These are phyloP conservation scores for Amphicarpaea edgeworthii DNA, from an alignment of 306 rosid species.

Conservation along the genomic window DNA sequence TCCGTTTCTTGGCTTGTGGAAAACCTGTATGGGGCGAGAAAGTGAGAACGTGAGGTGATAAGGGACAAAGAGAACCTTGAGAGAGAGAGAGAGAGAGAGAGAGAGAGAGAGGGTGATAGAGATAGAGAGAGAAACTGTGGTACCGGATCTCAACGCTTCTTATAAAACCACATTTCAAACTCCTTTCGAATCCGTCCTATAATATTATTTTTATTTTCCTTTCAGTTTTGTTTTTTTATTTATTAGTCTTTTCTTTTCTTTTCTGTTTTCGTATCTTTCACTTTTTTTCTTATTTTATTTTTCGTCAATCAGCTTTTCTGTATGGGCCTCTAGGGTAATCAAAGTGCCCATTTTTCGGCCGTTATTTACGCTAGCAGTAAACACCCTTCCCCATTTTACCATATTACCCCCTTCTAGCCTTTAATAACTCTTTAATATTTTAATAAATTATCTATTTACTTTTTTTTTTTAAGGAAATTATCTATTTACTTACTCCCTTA, in stretches of 20 bases:
- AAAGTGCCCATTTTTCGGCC: constrained; percentile 50
- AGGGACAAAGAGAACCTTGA: constrained; percentile 70
- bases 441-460: too few relatives aligned
- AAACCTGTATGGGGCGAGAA: constrained; percentile 68
- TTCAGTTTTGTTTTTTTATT: too few relatives aligned
- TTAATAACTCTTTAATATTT: too few relatives aligned
- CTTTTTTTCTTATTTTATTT: constrained; percentile 15
- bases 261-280: constrained; percentile 15
- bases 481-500: too few relatives aligned
- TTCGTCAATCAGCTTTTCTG: constrained; percentile 46
- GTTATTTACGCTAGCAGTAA: constrained; percentile 49
- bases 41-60: constrained; percentile 79
- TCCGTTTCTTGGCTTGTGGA: constrained; percentile 57
- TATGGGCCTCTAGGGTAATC: constrained; percentile 43
- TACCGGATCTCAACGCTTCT: constrained; percentile 72
- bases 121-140: constrained; percentile 57
- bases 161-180: constrained; percentile 49
- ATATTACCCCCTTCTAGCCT: constrained; percentile 22
- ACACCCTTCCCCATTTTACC: neutral
- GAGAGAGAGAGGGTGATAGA: neutral
- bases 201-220: neutral
- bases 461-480: too few relatives aligned
- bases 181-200: constrained; percentile 64
- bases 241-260: neutral
- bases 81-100: constrained; percentile 35